A percentile compares a stretch with the other conserved stretches of the same genome.
These are phyloP conservation scores for Triticum monococcum DNA, from an alignment of 176 grass and related monocot genomes.

Conservation along the genomic window DNA sequence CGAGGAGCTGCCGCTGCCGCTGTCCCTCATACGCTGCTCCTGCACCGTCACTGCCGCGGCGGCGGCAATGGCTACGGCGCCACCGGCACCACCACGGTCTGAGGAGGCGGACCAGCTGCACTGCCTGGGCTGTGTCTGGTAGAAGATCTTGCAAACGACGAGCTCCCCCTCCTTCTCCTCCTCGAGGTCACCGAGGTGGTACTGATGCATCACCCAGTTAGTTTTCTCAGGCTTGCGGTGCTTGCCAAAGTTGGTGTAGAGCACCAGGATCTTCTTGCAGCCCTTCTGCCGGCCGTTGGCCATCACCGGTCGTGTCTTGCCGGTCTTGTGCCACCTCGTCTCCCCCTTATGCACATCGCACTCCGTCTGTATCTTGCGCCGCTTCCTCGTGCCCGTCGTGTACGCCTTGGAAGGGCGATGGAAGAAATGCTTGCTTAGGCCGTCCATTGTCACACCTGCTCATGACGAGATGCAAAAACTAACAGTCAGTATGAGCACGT, in stretches of 20 bases:
- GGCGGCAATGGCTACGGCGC: neutral
- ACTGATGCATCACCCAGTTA: constrained; percentile 99
- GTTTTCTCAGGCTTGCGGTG: constrained; percentile 97
- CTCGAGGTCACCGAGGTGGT: constrained; percentile 92
- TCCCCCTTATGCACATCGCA: constrained; percentile 81
- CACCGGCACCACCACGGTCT: constrained; percentile 21
- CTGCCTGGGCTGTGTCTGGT: constrained; percentile 96
- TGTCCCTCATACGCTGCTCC: constrained; percentile 70
- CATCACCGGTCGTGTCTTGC: constrained; percentile 93
- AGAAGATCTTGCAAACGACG: constrained; percentile 97
- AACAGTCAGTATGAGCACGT: constrained; percentile 3
- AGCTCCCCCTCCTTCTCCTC: constrained; percentile 99
- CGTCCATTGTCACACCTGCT: constrained; percentile 91
- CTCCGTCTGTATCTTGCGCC: constrained; percentile 91
- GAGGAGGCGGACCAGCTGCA: constrained; percentile 64
- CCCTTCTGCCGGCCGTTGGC: constrained; percentile 79
- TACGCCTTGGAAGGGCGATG: constrained; percentile 97
- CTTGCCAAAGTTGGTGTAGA: constrained; percentile 99
- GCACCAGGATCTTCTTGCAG: constrained; percentile 98
- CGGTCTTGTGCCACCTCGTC: constrained; percentile 99
- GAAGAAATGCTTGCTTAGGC: constrained; percentile 99
- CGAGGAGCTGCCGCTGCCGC: constrained; percentile 79
- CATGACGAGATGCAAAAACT: constrained; percentile 26
- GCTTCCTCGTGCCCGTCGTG: constrained; percentile 94
- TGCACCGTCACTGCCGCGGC: constrained; percentile 13